A percentile compares a stretch with the other conserved stretches of the same genome.
These are phyloP conservation scores for Fusarium duplospermum DNA, from an alignment of 2,329 filamentous ascomycete genomes.

Conservation along the genomic window DNA sequence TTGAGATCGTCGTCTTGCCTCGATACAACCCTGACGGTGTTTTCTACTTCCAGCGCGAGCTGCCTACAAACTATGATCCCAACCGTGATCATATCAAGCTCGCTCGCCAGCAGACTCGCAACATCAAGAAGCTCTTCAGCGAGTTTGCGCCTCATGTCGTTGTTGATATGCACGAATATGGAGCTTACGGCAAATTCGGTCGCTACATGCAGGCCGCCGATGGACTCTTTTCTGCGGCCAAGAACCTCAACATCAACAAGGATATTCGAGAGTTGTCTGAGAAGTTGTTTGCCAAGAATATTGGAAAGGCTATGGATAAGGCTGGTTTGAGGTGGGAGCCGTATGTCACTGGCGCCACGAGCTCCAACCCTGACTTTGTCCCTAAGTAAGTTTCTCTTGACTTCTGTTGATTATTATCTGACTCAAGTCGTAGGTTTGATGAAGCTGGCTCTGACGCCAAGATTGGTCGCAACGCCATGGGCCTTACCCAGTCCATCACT, in stretches of 20 bases:
- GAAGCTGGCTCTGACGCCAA: slow-evolving; percentile 47
- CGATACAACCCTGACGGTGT: slow-evolving; percentile 51
- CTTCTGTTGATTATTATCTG: fast-evolving
- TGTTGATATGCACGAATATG: slow-evolving; percentile 50
- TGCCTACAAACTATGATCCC: slow-evolving; percentile 47
- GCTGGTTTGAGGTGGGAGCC: slow-evolving; percentile 45
- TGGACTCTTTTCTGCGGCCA: slow-evolving; percentile 48
- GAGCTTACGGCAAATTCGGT: slow-evolving; percentile 34
- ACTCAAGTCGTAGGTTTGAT: slow-evolving; percentile 26
- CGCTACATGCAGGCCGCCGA: slow-evolving; percentile 43
- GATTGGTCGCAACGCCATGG: slow-evolving; percentile 47
- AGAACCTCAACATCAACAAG: slow-evolving; percentile 49
- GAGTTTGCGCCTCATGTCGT: slow-evolving; percentile 46
- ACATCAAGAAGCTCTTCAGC: slow-evolving; percentile 45
- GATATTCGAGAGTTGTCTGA: slow-evolving; percentile 46
- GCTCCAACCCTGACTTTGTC: slow-evolving; percentile 20
- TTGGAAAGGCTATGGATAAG: slow-evolving; percentile 45
- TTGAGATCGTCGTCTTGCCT: slow-evolving; percentile 47
- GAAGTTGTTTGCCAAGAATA: slow-evolving; percentile 42
- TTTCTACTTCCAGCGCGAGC: slow-evolving; percentile 47
- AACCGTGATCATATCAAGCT: slow-evolving; percentile 51
- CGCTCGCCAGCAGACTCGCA: slow-evolving; percentile 46
- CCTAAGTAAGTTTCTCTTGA: neutral
- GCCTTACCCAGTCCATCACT: slow-evolving; percentile 44
- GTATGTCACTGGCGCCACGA: slow-evolving; percentile 42